phyloP scores from a whole-genome alignment of 768 basidiomycete species.

The Lactarius pseudohatsudake region DNA sequence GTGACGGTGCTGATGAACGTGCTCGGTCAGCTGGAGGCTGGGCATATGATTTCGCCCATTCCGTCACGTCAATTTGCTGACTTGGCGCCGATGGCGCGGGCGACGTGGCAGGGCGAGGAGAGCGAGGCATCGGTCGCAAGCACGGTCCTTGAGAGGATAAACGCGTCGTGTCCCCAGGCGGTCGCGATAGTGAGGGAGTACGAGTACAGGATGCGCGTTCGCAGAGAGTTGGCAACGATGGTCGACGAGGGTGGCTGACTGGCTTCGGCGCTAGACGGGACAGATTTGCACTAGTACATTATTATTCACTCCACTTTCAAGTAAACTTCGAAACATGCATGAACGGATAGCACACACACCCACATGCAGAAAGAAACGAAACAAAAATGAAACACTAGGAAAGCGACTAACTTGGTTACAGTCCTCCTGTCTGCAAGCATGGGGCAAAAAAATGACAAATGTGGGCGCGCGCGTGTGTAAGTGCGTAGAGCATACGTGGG shows the following conservation, averaged over 20 bases:
- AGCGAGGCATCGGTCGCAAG: conserved; percentile 14
- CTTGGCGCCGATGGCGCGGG: conserved; percentile 28
- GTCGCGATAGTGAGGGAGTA: conserved; percentile 48
- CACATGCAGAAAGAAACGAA: background rate
- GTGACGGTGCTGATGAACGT: conserved; percentile 49
- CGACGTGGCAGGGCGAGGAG: conserved; percentile 17
- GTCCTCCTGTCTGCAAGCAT: background rate
- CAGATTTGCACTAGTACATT: conserved; percentile 27
- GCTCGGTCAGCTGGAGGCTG: conserved; percentile 49
- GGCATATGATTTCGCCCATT: conserved; percentile 49
- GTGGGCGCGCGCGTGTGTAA: background rate
- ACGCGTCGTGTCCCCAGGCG: conserved; percentile 38
- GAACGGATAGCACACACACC: conserved; percentile 1
- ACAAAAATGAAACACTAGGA: conserved; percentile 12
- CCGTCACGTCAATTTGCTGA: conserved; percentile 27
- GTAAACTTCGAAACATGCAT: background rate
- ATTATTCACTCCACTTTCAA: conserved; percentile 26
- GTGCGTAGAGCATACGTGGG: background rate
- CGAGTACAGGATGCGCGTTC: conserved; percentile 50
- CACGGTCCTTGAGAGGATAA: conserved; percentile 20
- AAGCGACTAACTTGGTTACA: conserved; percentile 7
- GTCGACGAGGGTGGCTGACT: conserved; percentile 12
- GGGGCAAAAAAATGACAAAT: conserved; percentile 5
- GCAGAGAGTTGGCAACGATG: conserved; percentile 21
- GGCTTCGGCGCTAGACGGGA: no score